Evolutionary conservation across 129 eudicot species (phyloP).

Genomic region (Helianthus annuus): HanXRQr2.0-SUNRISE NC_035444.2:114441845-114442344

Average conservation of each 20-base stretch:
- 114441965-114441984: slow-evolving; percentile 62
- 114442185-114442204: too few species aligned
- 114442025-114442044: slow-evolving; percentile 40
- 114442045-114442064: slow-evolving; percentile 49
- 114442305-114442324: slow-evolving; percentile 93
- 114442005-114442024: slow-evolving; percentile 45
- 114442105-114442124: slow-evolving; percentile 31
- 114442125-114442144: slow-evolving; percentile 61
- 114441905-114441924: background rate
- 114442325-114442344: slow-evolving; percentile 43
- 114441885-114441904: background rate
- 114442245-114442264: slow-evolving; percentile 54
- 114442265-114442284: slow-evolving; percentile 35
- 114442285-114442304: slow-evolving; percentile 58
- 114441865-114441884: slow-evolving; percentile 36
- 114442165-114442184: background rate
- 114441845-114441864: slow-evolving; percentile 41
- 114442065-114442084: slow-evolving; percentile 38
- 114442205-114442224: background rate
- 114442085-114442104: slow-evolving; percentile 46
- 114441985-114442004: slow-evolving; percentile 60
- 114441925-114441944: slow-evolving; percentile 52
- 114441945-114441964: slow-evolving; percentile 43
- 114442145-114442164: slow-evolving; percentile 61
- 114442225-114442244: slow-evolving; percentile 33